Evolutionary conservation across 2,329 filamentous ascomycete species (phyloP).

Genomic region (Hymenotorrendiella dingleyae): DNA sequence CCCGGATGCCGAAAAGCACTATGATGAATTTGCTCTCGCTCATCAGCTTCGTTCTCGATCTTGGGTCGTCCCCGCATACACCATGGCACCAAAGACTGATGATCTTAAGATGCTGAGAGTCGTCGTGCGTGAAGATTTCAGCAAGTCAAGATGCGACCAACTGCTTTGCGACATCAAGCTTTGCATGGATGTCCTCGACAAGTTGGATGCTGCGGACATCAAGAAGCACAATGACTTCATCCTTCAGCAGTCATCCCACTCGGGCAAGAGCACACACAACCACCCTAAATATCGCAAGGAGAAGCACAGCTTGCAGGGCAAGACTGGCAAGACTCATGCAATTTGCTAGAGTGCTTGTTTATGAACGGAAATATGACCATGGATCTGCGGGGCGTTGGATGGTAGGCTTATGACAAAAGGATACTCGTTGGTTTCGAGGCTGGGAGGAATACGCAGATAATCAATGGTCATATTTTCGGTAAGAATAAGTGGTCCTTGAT

Average conservation of each 20-base stretch:
- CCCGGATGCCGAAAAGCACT: constrained; percentile 40
- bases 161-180: constrained; percentile 75
- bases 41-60: constrained; percentile 80
- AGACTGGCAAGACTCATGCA: constrained; percentile 84
- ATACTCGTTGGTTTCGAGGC: too few relatives aligned
- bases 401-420: too few relatives aligned
- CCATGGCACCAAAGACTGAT: constrained; percentile 85
- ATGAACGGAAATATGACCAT: too few relatives aligned
- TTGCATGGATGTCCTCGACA: constrained; percentile 62
- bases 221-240: constrained; percentile 64
- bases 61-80: constrained; percentile 95
- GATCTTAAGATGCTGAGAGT: constrained; percentile 86
- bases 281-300: constrained; percentile 50
- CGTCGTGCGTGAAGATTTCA: constrained; percentile 90
- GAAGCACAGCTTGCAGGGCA: constrained; percentile 81
- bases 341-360: constrained; percentile 70
- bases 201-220: constrained; percentile 68
- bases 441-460: too few relatives aligned
- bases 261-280: constrained; percentile 22
- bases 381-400: too few relatives aligned
- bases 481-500: too few relatives aligned
- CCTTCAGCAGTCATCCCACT: constrained; percentile 43
- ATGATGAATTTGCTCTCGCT: constrained; percentile 72
- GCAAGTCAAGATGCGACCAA: constrained; percentile 71
- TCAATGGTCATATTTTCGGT: too few relatives aligned